Percentiles rank a stretch among this genome's conserved stretches.
Conservation (phyloP, 139 green algal genomes). For the Chlorella sp. region DNA sequence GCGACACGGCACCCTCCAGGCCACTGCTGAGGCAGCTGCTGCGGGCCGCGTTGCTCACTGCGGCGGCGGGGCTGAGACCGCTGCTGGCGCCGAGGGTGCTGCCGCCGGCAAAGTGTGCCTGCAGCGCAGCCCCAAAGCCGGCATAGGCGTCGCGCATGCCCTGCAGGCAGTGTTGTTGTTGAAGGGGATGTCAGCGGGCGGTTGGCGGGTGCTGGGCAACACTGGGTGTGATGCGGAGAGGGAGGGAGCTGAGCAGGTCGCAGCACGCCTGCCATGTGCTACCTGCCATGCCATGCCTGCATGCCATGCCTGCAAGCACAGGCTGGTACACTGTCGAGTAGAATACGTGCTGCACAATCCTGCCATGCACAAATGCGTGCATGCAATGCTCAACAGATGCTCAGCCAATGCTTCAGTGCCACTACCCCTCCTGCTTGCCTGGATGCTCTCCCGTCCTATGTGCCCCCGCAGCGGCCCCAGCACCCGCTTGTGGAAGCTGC, state of each 20-base stretch:
- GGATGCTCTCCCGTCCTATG: slow-evolving; percentile 34
- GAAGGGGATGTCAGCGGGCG: background rate
- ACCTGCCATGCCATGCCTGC: no score
- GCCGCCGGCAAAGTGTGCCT: background rate
- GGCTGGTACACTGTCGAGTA: no score
- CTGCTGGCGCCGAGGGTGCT: no score
- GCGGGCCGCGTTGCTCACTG: background rate
- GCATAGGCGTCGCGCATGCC: background rate
- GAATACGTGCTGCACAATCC: no score
- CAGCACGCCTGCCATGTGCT: background rate
- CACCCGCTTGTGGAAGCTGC: slow-evolving; percentile 13
- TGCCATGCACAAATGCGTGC: no score
- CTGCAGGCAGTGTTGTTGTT: background rate
- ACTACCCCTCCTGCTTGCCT: background rate
- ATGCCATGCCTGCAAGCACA: no score
- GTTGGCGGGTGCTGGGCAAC: background rate
- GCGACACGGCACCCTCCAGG: background rate
- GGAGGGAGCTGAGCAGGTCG: background rate
- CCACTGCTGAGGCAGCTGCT: background rate
- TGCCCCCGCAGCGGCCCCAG: slow-evolving; percentile 8
- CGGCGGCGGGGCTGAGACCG: background rate
- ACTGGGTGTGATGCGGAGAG: background rate
- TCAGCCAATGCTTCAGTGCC: background rate
- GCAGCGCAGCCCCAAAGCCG: background rate
- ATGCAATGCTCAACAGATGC: no score